A percentile compares a stretch with the other conserved stretches of the same genome.
These are phyloP conservation scores for Daedaleopsis nitida DNA, from an alignment of 768 basidiomycete genomes.

Conservation along the genomic window DNA sequence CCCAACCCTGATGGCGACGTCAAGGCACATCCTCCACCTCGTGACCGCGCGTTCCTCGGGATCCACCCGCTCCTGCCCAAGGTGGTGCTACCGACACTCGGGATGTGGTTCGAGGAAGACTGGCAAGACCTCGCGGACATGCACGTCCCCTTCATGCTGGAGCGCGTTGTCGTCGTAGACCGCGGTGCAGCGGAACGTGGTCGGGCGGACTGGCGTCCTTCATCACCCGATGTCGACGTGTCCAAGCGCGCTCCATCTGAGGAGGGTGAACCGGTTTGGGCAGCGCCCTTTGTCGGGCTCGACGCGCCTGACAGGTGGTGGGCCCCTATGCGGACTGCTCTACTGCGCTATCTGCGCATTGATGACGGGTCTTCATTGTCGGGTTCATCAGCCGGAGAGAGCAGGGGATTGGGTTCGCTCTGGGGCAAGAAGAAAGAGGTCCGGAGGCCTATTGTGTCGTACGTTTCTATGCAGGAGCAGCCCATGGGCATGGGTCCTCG, in stretches of 20 bases:
- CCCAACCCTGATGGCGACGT: conserved; percentile 22
- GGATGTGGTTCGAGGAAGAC: conserved; percentile 64
- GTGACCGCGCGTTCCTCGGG: conserved; percentile 49
- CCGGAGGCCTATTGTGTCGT: conserved; percentile 58
- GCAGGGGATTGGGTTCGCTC: conserved; percentile 17
- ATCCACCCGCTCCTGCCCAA: conserved; percentile 64
- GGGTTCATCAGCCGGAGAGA: conserved; percentile 44
- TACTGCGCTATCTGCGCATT: conserved; percentile 38
- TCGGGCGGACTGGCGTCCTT: conserved; percentile 21
- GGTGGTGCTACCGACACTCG: conserved; percentile 28
- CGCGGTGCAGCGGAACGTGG: conserved; percentile 58
- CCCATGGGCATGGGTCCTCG: conserved; percentile 42
- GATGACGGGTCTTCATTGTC: conserved; percentile 42
- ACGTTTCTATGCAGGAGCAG: conserved; percentile 64
- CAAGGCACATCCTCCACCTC: conserved; percentile 27
- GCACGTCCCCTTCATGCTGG: conserved; percentile 69
- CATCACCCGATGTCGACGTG: conserved; percentile 12
- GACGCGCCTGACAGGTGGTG: conserved; percentile 62
- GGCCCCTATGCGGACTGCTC: conserved; percentile 44
- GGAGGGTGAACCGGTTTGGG: conserved; percentile 43
- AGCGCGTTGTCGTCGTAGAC: conserved; percentile 78
- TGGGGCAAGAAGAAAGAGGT: conserved; percentile 25
- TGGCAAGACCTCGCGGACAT: conserved; percentile 77
- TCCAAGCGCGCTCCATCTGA: conserved; percentile 16
- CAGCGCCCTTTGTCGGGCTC: conserved; percentile 46